Percentiles rank a stretch among this genome's conserved stretches.
phyloP scores from a whole-genome alignment of 495 filamentous ascomycete species.

The Hypoxylon cercidicola region DNA sequence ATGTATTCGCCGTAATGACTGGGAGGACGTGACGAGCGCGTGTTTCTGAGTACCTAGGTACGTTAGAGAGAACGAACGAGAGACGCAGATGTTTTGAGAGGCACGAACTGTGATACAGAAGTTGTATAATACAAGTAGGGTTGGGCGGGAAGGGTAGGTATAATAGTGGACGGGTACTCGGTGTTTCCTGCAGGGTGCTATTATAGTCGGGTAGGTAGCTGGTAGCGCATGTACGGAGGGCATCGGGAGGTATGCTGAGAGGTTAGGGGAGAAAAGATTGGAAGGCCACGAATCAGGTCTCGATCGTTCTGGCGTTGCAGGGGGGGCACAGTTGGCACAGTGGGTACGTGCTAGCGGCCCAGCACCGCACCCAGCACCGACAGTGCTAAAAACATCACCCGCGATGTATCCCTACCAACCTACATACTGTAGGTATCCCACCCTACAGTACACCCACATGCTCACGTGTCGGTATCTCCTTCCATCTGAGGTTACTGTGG shows the following conservation, averaged over 20 bases:
- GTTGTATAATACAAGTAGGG: too few species aligned
- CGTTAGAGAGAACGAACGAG: too few species aligned
- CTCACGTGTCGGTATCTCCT: conserved; percentile 18
- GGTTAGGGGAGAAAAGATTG: conserved; percentile 9
- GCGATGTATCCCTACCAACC: not conserved
- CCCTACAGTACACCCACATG: not conserved
- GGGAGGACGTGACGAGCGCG: not conserved
- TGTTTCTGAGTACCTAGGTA: not conserved
- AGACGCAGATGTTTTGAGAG: too few species aligned
- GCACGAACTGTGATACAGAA: too few species aligned
- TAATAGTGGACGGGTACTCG: too few species aligned
- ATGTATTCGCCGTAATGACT: conserved; percentile 14
- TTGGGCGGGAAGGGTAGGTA: too few species aligned
- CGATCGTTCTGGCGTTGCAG: conserved; percentile 19
- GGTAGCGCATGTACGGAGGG: too few species aligned
- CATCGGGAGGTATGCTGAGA: too few species aligned
- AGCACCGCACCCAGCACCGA: conserved; percentile 2
- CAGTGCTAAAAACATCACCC: not conserved
- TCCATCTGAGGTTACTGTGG: conserved; percentile 28
- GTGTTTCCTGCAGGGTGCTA: too few species aligned
- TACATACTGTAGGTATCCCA: not conserved
- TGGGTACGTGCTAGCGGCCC: not conserved
- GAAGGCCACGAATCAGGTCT: conserved; percentile 29
- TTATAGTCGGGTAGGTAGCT: too few species aligned
- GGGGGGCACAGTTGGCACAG: not conserved